Base-by-base conservation (phyloP, 768 basidiomycete species). In the Russula vinacea region DNA sequence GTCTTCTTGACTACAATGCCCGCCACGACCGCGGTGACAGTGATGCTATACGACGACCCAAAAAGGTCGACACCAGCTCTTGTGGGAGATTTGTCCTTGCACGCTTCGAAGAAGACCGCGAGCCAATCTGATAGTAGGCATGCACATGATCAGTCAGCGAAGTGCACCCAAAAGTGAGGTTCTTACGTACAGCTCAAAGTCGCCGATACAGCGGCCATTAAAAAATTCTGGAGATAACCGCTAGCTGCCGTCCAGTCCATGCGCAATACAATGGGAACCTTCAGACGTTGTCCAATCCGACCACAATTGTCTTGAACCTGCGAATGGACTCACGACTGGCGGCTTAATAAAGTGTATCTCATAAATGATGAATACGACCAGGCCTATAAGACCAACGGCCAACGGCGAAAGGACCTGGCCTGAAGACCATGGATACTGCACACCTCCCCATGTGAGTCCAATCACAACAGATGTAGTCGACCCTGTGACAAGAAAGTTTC, bases 371-470 rank as follows among this genome's bases (percentile, higher is more conserved):
- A 80, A 81, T 8, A 62, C 63, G 1, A 65, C 64, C 32, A 81
- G 62, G 5, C 79, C 78, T 4, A 74, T 14, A 7, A 78, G 45
- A 0, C 82, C 82, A 29, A 77, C 37, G 42, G 77, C 63, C 8
- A 83, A 72, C 0, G 82, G 80, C 0, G 73, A 74, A 19, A 83
- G 71, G 5, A 81, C 76, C 1, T 68, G 70, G 17, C 64, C 66
- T 0, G 78, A 78, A 6, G 67, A 60, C 82, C 82, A 83, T 0
- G 77, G 64, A 56, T 73, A 78, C 3, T 69, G 65, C 10, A 75
- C 71, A 7, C 83, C 82, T 2, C 77, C 82, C 80, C 75, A 77
- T 11, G 79, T 76, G 55, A 79, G 60, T 17, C 71, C 76, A 44
- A 79, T 68, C 11, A 72, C 68, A 22, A 64, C 62, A 33, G 73